These are phyloP conservation scores for Volvox africanus DNA, from an alignment of 139 green algal species.

Conservation along the genomic window DNA sequence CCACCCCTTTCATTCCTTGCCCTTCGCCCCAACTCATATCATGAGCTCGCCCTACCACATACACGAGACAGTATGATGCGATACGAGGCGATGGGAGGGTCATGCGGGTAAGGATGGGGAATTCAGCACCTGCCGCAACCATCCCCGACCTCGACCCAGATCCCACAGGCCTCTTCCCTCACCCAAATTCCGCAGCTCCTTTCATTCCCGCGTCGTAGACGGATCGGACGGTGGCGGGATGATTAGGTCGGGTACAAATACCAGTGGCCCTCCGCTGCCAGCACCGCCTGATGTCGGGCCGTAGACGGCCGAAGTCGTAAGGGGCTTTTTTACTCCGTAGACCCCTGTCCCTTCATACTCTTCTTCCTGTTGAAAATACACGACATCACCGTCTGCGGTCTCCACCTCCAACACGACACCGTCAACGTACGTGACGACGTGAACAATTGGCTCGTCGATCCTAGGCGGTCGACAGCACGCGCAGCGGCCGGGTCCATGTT, in stretches of 20 bases:
- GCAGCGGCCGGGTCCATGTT: neutral
- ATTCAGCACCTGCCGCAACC: no score
- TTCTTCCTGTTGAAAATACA: neutral
- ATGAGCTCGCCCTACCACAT: no score
- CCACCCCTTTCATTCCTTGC: no score
- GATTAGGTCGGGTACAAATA: neutral
- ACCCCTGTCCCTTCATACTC: neutral
- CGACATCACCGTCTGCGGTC: constrained; percentile 8
- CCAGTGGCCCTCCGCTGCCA: neutral
- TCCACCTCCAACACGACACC: constrained; percentile 28
- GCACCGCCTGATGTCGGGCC: neutral
- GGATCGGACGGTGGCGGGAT: neutral
- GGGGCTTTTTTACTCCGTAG: neutral
- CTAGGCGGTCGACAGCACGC: neutral
- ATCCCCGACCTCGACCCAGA: no score
- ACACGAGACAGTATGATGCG: no score
- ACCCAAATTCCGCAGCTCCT: no score
- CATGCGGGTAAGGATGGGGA: no score
- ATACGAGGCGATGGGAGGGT: no score
- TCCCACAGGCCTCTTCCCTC: no score
- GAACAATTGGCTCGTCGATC: neutral
- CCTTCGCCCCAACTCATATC: no score
- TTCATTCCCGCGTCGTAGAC: no score
- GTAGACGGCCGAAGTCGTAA: no score
- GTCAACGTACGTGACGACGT: constrained; percentile 7